Conservation (phyloP, 2,329 filamentous ascomycete genomes). For the Escovopsis sp. region DNA sequence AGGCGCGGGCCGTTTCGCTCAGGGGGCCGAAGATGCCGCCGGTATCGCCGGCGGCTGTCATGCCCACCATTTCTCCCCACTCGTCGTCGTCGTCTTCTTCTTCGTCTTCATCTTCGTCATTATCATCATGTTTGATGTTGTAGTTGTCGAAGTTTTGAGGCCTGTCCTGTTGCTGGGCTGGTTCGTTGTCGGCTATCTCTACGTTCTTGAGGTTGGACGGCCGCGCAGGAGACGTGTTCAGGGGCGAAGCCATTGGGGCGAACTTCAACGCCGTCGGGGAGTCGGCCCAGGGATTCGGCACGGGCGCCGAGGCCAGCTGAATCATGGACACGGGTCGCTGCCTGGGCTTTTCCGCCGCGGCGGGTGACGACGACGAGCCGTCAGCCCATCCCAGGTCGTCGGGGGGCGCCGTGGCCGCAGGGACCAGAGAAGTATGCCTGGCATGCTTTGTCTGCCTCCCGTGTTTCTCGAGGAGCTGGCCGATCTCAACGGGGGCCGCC, state of each 20-base stretch:
- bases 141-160: no score
- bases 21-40: background rate
- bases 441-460: constrained; percentile 10
- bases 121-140: background rate
- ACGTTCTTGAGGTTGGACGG: background rate
- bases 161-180: no score
- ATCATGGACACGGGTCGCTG: constrained; percentile 2
- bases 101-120: no score
- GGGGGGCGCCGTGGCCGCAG: constrained; percentile 12
- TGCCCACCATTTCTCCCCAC: constrained; percentile 44
- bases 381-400: constrained; percentile 15
- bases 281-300: background rate
- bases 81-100: constrained; percentile 37
- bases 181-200: background rate
- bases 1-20: constrained; percentile 1
- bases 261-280: background rate
- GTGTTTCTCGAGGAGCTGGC: constrained; percentile 18
- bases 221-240: background rate
- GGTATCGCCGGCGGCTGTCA: constrained; percentile 11
- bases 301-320: background rate
- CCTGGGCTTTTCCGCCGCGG: background rate
- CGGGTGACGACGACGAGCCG: constrained; percentile 6
- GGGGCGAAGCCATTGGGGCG: constrained; percentile 1
- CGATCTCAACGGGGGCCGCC: constrained; percentile 34
- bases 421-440: constrained; percentile 12